These are phyloP conservation scores for Saccharomycopsis sp. DNA, from an alignment of 805 yeast species.

Conservation along the genomic window DNA sequence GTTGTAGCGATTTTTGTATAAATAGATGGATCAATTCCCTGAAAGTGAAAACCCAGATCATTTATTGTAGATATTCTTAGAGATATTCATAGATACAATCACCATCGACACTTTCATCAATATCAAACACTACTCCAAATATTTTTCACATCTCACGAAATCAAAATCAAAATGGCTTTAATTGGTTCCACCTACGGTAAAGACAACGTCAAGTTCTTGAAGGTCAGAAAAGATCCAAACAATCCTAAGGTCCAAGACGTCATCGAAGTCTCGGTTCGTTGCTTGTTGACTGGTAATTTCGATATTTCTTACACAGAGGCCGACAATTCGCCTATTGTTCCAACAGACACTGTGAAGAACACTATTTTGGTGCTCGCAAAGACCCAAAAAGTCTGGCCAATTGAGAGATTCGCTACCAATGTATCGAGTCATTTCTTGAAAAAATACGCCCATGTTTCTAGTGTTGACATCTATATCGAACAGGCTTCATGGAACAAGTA, in stretches of 20 bases:
- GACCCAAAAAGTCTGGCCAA: conserved; percentile 79
- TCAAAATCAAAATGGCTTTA: conserved; percentile 22
- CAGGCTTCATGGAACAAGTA: conserved; percentile 80
- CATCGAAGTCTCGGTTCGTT: conserved; percentile 76
- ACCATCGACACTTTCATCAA: background rate
- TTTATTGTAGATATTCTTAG: background rate
- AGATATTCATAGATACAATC: background rate
- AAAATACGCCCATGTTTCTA: conserved; percentile 73
- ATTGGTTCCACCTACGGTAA: conserved; percentile 74
- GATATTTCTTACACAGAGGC: conserved; percentile 81
- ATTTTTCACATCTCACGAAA: background rate
- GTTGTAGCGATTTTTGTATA: background rate
- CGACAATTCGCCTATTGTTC: conserved; percentile 83
- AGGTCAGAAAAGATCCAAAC: conserved; percentile 71
- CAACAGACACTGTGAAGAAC: conserved; percentile 91
- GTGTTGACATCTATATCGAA: conserved; percentile 56
- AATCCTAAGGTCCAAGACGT: conserved; percentile 75
- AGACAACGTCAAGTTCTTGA: conserved; percentile 86
- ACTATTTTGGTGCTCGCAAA: conserved; percentile 81
- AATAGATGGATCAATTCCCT: background rate
- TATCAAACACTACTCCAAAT: too few species aligned
- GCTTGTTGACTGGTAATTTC: conserved; percentile 70
- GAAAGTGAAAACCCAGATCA: background rate
- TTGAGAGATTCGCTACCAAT: conserved; percentile 83
- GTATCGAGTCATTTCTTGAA: conserved; percentile 73